Conservation (phyloP, 805 yeast species). For the Zygoascus bituminiphila region DNA sequence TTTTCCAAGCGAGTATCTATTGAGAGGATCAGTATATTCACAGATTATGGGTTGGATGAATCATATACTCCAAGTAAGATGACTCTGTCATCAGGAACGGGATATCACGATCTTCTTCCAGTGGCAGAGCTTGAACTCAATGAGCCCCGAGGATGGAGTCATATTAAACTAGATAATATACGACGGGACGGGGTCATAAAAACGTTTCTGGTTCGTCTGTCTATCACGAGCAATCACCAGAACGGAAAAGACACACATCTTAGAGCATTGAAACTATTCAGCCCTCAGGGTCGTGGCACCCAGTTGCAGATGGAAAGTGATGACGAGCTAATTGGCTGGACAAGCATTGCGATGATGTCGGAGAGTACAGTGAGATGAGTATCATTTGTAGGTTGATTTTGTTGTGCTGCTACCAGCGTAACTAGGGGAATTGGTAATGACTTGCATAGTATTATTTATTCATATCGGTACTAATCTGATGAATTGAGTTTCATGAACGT, state of each 20-base stretch:
- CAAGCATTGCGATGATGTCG: constrained; percentile 22
- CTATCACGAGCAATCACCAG: constrained; percentile 74
- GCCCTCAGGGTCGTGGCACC: constrained; percentile 16
- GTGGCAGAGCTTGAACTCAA: constrained; percentile 51
- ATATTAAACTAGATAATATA: constrained; percentile 48
- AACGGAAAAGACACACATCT: constrained; percentile 94
- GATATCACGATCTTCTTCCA: constrained; percentile 66
- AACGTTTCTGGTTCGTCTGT: constrained; percentile 55
- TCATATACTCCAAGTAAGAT: constrained; percentile 83
- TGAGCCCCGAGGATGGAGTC: constrained; percentile 75
- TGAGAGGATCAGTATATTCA: constrained; percentile 59
- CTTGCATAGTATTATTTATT: no score
- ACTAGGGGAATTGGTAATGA: no score
- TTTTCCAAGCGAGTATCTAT: constrained; percentile 71
- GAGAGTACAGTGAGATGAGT: constrained; percentile 15
- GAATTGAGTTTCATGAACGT: no score
- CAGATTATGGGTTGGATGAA: constrained; percentile 69
- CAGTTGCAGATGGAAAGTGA: background rate
- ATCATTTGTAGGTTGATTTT: no score
- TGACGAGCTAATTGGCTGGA: constrained; percentile 23
- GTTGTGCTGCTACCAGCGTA: no score
- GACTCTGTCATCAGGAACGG: constrained; percentile 62
- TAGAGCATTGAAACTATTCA: constrained; percentile 59
- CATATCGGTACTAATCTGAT: no score
- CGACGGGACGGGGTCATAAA: constrained; percentile 45